Base-by-base conservation (phyloP, 176 grass and related monocot species). In the Oryza coarctata region DNA sequence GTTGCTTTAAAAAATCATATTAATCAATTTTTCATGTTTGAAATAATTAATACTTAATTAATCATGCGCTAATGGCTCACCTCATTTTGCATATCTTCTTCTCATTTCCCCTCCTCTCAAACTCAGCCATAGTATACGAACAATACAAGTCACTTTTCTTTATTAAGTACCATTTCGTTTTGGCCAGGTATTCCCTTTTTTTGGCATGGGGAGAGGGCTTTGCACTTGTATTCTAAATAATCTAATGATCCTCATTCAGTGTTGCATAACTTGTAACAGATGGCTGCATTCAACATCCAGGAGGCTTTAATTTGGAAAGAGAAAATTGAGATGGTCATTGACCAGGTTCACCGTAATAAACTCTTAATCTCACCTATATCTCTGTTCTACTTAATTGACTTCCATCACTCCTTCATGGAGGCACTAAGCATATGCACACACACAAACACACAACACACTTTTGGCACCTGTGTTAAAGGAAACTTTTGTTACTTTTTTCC, bases 261-360 rank as follows among this genome's bases (percentile, higher is more conserved):
- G 5, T 23, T 60, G 7, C 55, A n/a, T 61, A 18, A 38, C 7
- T 85, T 87, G 35, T 43, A 76, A 63, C 79, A 98, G 95, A 98
- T 98, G 95, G 90, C 95, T 18, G 95, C 95, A 67, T 98, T 98
- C 77, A 98, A 98, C 66, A 98, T 98, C 73, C 95, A 93, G 72
- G 95, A 98, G 82, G 88, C 95, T 82, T 85, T 95, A 29, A 86
- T 93, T 38, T 98, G 95, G 95, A 98, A 95, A 82, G 92, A 98
- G 75, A 98, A 98, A 88, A 98, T 98, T 72, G 95, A 98, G 73
- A 88, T 78, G 81, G 92, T 91, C 65, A 98, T 98, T 74, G 95
- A 98, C 89, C 89, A 98, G 92, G 95, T 94, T 88, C 17, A 63
- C 27, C 4, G 71, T 66, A n/a, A 32, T 31, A 82, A 20, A 63